Evolutionary conservation across 75 land plant genomes (phyloP).

Genomic region (Larix kaempferi): DNA sequence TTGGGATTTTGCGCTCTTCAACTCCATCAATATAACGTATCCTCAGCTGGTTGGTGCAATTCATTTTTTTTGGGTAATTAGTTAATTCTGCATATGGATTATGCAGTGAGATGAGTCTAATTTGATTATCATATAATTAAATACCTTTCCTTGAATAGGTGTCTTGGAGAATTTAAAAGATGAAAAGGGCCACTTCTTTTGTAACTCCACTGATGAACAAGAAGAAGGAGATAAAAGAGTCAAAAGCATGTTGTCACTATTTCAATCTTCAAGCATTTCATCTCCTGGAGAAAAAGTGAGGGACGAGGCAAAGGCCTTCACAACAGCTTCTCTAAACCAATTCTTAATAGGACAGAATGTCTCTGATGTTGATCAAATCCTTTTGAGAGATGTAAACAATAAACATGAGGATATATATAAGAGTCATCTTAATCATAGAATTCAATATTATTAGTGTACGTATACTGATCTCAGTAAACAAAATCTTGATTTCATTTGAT

Average conservation of each 20-base stretch:
- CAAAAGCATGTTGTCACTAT: slow-evolving; percentile 16
- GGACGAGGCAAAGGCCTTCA: slow-evolving; percentile 20
- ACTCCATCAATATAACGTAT: slow-evolving; percentile 46
- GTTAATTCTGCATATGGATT: not conserved
- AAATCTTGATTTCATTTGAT: no score
- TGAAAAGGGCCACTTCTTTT: slow-evolving; percentile 6
- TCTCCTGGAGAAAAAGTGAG: slow-evolving; percentile 17
- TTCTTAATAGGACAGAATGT: not conserved
- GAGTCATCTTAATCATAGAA: no score
- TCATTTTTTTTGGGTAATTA: not conserved
- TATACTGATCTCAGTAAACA: no score
- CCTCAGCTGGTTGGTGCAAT: slow-evolving; percentile 23
- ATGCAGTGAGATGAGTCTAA: no score
- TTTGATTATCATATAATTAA: no score
- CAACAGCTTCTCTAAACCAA: slow-evolving; percentile 3
- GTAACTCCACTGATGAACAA: not conserved
- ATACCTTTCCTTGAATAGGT: slow-evolving; percentile 1
- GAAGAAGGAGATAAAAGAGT: not conserved
- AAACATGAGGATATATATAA: no score
- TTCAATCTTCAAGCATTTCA: slow-evolving; percentile 22
- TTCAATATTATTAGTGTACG: no score
- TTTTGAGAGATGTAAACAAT: not conserved
- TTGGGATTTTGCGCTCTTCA: slow-evolving; percentile 56
- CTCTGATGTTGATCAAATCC: not conserved
- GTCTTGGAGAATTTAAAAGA: slow-evolving; percentile 16